Conservation (phyloP, 805 yeast species). For the Ogataea populi-albae region DNA sequence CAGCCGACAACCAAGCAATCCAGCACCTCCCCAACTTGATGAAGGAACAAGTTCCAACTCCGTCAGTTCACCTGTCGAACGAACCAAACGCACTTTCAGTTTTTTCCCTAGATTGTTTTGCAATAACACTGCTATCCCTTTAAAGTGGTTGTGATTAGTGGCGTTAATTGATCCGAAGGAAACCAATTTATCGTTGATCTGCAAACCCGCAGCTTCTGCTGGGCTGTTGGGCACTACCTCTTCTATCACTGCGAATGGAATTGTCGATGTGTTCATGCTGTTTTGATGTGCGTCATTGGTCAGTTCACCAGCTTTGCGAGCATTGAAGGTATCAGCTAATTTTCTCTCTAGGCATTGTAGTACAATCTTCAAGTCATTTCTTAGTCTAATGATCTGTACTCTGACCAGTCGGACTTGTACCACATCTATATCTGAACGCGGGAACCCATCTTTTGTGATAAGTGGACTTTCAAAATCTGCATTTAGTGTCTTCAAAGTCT, state of each 20-base stretch:
- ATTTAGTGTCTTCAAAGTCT: constrained; percentile 34
- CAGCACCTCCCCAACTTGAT: constrained; percentile 60
- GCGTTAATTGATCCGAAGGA: constrained; percentile 50
- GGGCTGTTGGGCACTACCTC: constrained; percentile 56
- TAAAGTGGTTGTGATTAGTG: constrained; percentile 51
- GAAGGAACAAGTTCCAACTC: constrained; percentile 43
- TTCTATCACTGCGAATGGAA: constrained; percentile 57
- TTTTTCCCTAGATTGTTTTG: constrained; percentile 26
- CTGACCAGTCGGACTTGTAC: constrained; percentile 62
- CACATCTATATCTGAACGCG: constrained; percentile 80
- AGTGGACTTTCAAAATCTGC: constrained; percentile 62
- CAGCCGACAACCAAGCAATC: constrained; percentile 66
- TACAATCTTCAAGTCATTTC: constrained; percentile 63
- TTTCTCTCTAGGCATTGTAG: constrained; percentile 44
- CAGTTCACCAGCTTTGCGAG: constrained; percentile 1
- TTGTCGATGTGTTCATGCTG: constrained; percentile 1
- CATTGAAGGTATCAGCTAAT: constrained; percentile 38
- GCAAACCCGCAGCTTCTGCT: constrained; percentile 50
- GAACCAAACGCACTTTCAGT: constrained; percentile 23
- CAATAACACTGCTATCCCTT: constrained; percentile 44
- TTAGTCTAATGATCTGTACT: constrained; percentile 58
- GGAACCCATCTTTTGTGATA: constrained; percentile 75
- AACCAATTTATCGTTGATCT: constrained; percentile 51
- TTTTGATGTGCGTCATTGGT: constrained; percentile 9
- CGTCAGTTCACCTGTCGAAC: constrained; percentile 20